phyloP scores from a whole-genome alignment of 139 green algal genomes.

The Coccomyxa sp. region DNA sequence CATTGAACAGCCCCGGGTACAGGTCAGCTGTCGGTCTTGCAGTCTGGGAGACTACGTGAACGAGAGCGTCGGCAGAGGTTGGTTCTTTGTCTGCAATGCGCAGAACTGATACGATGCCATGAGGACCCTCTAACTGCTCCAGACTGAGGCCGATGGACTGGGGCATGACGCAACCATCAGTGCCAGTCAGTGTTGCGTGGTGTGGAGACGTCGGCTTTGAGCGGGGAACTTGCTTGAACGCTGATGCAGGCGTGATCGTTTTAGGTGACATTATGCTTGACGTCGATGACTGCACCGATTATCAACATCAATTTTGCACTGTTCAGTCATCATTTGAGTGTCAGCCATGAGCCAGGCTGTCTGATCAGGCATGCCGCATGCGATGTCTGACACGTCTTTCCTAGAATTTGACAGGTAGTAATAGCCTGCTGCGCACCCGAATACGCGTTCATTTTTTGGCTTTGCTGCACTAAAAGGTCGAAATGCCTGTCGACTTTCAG shows the following conservation, averaged over 20 bases:
- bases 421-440: not conserved
- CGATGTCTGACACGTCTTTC: not conserved
- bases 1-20: not conserved
- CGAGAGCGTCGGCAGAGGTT: not conserved
- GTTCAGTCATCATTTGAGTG: not conserved
- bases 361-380: not conserved
- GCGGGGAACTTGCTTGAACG: not conserved
- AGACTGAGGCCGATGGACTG: not conserved
- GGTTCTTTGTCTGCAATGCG: not conserved
- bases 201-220: not conserved
- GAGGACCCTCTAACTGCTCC: not conserved
- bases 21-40: not conserved
- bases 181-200: not conserved
- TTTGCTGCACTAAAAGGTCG: not conserved
- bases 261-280: not conserved
- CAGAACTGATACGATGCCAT: conserved; percentile 1
- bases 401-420: not conserved
- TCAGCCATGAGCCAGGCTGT: not conserved
- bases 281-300: not conserved
- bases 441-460: not conserved
- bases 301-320: not conserved
- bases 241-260: not conserved
- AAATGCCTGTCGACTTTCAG: conserved; percentile 1
- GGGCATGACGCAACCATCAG: not conserved
- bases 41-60: not conserved